These are phyloP conservation scores for Drechslerella dactyloides DNA, from an alignment of 2,329 filamentous ascomycete species.

Conservation along the genomic window DNA sequence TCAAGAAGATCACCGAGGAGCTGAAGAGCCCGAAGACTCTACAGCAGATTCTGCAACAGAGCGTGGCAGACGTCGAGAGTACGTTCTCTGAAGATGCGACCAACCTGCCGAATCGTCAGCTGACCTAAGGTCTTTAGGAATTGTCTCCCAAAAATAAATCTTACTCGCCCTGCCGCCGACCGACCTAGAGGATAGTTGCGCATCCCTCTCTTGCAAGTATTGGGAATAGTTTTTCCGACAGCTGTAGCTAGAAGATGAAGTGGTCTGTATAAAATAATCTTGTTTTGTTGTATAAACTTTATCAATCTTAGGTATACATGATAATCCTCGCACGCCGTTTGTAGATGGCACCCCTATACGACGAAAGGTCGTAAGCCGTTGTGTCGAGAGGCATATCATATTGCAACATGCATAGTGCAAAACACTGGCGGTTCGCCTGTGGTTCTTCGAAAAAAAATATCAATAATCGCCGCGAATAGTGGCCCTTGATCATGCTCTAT, in stretches of 20 bases:
- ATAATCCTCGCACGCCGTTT: background rate
- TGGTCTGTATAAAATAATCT: slow-evolving; percentile 44
- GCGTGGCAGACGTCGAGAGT: slow-evolving; percentile 85
- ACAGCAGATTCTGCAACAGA: slow-evolving; percentile 98
- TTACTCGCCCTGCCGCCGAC: background rate
- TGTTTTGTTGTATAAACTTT: slow-evolving; percentile 49
- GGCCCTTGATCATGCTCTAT: too few species aligned
- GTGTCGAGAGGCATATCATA: background rate
- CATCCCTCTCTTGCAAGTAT: background rate
- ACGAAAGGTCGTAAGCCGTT: too few species aligned
- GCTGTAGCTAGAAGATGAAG: slow-evolving; percentile 44
- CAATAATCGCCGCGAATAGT: too few species aligned
- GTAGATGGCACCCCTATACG: too few species aligned
- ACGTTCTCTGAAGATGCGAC: background rate
- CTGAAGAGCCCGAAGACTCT: slow-evolving; percentile 96
- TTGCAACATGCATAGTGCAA: background rate
- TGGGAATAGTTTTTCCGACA: slow-evolving; percentile 17
- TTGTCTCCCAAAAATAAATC: slow-evolving; percentile 48
- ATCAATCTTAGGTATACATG: slow-evolving; percentile 5
- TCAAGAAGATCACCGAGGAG: slow-evolving; percentile 98
- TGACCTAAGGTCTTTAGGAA: slow-evolving; percentile 30
- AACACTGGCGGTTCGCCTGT: too few species aligned
- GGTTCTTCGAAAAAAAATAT: too few species aligned
- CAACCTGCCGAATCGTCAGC: background rate
- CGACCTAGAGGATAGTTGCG: slow-evolving; percentile 28